These are phyloP conservation scores for Vicia sativa DNA, from an alignment of 306 rosid genomes.

Conservation along the genomic window DNA sequence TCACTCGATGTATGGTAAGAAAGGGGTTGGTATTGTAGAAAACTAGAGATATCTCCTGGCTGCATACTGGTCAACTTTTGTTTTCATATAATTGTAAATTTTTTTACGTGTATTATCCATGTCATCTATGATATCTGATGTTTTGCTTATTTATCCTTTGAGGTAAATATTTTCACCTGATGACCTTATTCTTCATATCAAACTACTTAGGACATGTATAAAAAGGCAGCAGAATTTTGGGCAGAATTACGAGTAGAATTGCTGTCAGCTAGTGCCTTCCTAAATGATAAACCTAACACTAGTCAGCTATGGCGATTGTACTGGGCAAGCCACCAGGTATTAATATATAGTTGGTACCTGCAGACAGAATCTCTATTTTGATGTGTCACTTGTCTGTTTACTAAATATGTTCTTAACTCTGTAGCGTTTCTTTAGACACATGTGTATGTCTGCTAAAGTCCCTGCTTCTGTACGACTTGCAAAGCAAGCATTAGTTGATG, in stretches of 20 bases:
- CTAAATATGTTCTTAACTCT: conserved; percentile 24
- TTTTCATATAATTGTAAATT: conserved; percentile 18
- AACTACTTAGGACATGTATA: conserved; percentile 74
- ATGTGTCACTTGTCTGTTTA: not conserved
- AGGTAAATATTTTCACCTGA: conserved; percentile 22
- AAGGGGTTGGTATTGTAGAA: conserved; percentile 28
- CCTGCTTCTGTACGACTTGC: conserved; percentile 93
- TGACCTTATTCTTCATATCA: conserved; percentile 17
- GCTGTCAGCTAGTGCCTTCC: conserved; percentile 70
- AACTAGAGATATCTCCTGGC: conserved; percentile 26
- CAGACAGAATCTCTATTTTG: conserved; percentile 18
- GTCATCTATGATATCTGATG: not conserved
- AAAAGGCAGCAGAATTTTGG: conserved; percentile 94
- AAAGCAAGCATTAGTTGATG: conserved; percentile 75
- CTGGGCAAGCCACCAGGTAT: conserved; percentile 99
- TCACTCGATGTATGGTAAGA: conserved; percentile 10
- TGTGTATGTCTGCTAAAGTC: conserved; percentile 99
- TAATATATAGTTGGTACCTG: conserved; percentile 1
- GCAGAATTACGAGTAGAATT: conserved; percentile 82
- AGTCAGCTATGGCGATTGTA: conserved; percentile 95
- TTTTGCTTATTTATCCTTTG: conserved; percentile 4
- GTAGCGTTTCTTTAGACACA: conserved; percentile 97
- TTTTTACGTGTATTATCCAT: conserved; percentile 4
- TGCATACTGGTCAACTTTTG: conserved; percentile 26
- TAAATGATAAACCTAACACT: conserved; percentile 72